Base-by-base conservation (phyloP, 2,329 filamentous ascomycete species). In the Diaporthe aspalathi region DNA sequence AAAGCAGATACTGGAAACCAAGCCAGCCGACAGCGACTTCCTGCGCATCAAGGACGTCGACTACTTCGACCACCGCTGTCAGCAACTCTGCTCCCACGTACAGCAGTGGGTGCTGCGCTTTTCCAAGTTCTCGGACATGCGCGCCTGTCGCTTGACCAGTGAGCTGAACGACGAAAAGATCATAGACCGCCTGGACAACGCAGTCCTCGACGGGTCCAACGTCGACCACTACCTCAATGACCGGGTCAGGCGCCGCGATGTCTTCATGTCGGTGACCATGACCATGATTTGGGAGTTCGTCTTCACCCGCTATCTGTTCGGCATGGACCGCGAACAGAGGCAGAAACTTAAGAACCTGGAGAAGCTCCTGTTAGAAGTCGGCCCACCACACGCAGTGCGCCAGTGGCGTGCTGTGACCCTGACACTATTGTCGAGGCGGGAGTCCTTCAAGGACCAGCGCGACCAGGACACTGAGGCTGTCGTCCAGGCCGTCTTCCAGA, bases 241-340 rank as follows among this genome's bases (percentile, higher is more conserved):
- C 80, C 93, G 97, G 49, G 92, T 98, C 68, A 91, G 89, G 78
- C 92, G 96, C 73, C 91, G 95, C 72, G 95, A 98, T 80, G 91
- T 98, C 71, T 98, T 99, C 87, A 98, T 98, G 94, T 96, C 94
- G 47, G 94, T 99, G 81, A 94, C 95, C 70, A 98, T 98, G 95
- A 96, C 93, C 73, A 98, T 99, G 94, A 91, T 99, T 66, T 99
- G 95, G 95, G 96, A 99, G 82, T 98, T 97, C 79, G 92, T 99
- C 79, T 99, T 99, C 80, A 98, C 95, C 11, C 91, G 96, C 74
- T 99, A 99, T 81, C 90, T 99, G 32, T 99, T 99, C 80, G 96
- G 96, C 77, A 97, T 99, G 94, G 96, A 99, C 80, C 90, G 95
- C 77, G 96, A 98, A 82, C 96, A 99, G 83, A 91, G 96, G 77